A percentile compares a stretch with the other conserved stretches of the same genome.
Conservation (phyloP, 371 early-diverging fungal genomes). For the Mycotypha africana region DNA sequence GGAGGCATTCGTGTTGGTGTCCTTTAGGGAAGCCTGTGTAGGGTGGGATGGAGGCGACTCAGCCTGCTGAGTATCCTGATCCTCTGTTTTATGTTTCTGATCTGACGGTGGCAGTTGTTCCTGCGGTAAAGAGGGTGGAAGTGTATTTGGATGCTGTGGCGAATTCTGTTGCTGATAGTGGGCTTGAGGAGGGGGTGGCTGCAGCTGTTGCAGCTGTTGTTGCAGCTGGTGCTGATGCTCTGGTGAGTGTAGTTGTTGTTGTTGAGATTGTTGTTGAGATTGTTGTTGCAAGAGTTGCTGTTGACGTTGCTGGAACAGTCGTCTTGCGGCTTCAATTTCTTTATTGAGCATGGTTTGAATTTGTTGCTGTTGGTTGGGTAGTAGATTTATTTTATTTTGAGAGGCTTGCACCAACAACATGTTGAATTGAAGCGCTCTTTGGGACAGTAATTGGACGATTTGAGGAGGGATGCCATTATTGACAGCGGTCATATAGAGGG, state of each 20-base stretch:
- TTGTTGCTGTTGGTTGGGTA: constrained; percentile 23
- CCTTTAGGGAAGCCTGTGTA: too few relatives aligned
- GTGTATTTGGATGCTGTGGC: too few relatives aligned
- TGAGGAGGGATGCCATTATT: constrained; percentile 27
- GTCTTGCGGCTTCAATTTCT: constrained; percentile 16
- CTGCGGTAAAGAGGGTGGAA: too few relatives aligned
- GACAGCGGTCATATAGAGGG: constrained; percentile 28
- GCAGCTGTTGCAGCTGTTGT: constrained; percentile 10
- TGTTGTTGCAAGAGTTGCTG: constrained; percentile 1
- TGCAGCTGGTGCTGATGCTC: constrained; percentile 8
- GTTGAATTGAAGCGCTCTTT: constrained; percentile 27
- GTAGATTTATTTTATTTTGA: constrained; percentile 18
- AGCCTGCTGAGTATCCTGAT: too few relatives aligned
- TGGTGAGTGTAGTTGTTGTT: constrained; percentile 4
- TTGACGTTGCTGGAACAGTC: constrained; percentile 7
- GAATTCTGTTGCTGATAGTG: constrained; percentile 10
- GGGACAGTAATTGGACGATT: constrained; percentile 25
- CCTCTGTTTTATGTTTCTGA: too few relatives aligned
- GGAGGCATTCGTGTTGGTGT: too few relatives aligned
- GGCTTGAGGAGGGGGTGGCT: constrained; percentile 1
- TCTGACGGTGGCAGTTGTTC: too few relatives aligned
- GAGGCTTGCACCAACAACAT: constrained; percentile 29
- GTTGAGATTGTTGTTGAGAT: not conserved
- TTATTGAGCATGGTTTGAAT: constrained; percentile 17
- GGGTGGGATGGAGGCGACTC: not conserved